Conservation (phyloP, 179 eudicot species). For the Corrigiola litoralis region DNA sequence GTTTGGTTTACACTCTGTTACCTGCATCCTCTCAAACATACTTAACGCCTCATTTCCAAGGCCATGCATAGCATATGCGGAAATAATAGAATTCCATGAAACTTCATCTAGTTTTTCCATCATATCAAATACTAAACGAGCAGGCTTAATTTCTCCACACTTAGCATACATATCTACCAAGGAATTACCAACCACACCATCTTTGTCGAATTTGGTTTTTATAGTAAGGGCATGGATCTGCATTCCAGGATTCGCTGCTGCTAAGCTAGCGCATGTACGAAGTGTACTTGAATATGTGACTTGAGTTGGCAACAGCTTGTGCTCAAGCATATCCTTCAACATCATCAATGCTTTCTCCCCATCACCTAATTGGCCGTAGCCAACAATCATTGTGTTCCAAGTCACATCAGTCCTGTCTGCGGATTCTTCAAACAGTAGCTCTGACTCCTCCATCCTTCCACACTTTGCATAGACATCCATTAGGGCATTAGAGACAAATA, state of each 20-base stretch:
- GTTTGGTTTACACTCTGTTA: slow-evolving; percentile 39
- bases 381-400: slow-evolving; percentile 76
- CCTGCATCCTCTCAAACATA: slow-evolving; percentile 48
- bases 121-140: slow-evolving; percentile 53
- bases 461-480: slow-evolving; percentile 76
- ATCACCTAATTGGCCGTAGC: slow-evolving; percentile 51
- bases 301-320: slow-evolving; percentile 40
- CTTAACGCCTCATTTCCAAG: slow-evolving; percentile 54
- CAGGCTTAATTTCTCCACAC: slow-evolving; percentile 65
- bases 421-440: slow-evolving; percentile 39
- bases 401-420: slow-evolving; percentile 51
- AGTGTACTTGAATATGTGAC: slow-evolving; percentile 66
- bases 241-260: slow-evolving; percentile 58
- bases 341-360: slow-evolving; percentile 49
- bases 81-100: slow-evolving; percentile 70
- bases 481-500: slow-evolving; percentile 62
- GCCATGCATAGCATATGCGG: slow-evolving; percentile 73
- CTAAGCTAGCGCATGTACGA: slow-evolving; percentile 60
- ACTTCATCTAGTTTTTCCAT: slow-evolving; percentile 50
- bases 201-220: slow-evolving; percentile 50
- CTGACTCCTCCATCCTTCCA: slow-evolving; percentile 48
- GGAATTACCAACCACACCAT: slow-evolving; percentile 52
- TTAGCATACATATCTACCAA: slow-evolving; percentile 72
- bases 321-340: slow-evolving; percentile 49
- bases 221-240: slow-evolving; percentile 57